Conservation (phyloP, 441 rosid species). For the Capsella rubella region DNA sequence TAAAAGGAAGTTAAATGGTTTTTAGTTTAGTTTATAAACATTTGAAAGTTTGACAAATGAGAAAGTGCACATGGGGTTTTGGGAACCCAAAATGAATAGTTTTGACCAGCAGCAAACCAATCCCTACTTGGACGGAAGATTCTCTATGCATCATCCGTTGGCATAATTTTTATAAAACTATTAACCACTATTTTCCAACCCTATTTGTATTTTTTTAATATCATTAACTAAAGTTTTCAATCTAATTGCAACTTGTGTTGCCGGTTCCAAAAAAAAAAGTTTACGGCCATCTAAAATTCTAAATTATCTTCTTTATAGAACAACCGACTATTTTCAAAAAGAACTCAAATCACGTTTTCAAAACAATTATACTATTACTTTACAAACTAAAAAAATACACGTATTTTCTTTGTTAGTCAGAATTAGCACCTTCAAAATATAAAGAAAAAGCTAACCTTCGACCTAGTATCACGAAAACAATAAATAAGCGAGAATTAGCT, state of each 20-base stretch:
- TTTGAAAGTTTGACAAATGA: slow-evolving; percentile 36
- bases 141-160: slow-evolving; percentile 38
- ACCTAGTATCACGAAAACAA: neutral
- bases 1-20: neutral
- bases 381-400: neutral
- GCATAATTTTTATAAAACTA: neutral
- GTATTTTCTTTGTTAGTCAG: neutral
- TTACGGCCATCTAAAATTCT: slow-evolving; percentile 10
- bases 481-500: neutral
- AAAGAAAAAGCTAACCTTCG: neutral
- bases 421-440: neutral
- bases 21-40: neutral
- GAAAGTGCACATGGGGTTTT: slow-evolving; percentile 45
- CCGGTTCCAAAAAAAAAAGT: neutral
- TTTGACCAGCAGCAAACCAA: slow-evolving; percentile 32
- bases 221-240: no score
- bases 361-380: neutral
- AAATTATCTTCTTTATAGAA: neutral
- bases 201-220: no score
- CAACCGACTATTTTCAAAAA: slow-evolving; percentile 6
- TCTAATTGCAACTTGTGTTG: no score
- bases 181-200: no score
- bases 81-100: slow-evolving; percentile 20
- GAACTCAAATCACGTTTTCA: slow-evolving; percentile 1
- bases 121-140: slow-evolving; percentile 45